Evolutionary conservation across 345 rosid species (phyloP).

Genomic region (Aegle marmelos): DNA sequence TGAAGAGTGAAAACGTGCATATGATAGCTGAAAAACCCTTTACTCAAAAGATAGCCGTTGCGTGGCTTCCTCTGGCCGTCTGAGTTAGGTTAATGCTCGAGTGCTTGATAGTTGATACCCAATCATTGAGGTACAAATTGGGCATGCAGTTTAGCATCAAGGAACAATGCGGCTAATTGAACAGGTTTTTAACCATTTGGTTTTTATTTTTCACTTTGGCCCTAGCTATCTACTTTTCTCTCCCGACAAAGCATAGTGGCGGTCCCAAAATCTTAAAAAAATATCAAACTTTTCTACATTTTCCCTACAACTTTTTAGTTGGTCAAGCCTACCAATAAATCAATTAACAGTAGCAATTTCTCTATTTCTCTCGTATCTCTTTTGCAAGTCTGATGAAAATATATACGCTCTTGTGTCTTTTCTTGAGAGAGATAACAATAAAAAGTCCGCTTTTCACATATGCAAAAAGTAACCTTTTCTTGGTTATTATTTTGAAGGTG

Average conservation of each 20-base stretch:
- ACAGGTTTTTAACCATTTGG: neutral
- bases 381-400: too few relatives aligned
- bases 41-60: too few relatives aligned
- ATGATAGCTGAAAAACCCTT: too few relatives aligned
- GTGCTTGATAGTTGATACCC: too few relatives aligned
- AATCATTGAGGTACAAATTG: neutral
- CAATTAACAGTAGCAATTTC: slow-evolving; percentile 7
- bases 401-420: slow-evolving; percentile 2
- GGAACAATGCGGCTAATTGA: neutral
- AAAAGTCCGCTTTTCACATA: slow-evolving; percentile 8
- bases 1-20: too few relatives aligned
- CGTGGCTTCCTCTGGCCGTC: too few relatives aligned
- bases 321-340: slow-evolving; percentile 25
- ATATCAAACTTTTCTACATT: neutral
- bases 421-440: neutral
- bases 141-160: neutral
- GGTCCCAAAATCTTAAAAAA: slow-evolving; percentile 6
- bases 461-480: slow-evolving; percentile 1
- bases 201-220: neutral
- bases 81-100: too few relatives aligned
- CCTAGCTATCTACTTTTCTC: neutral
- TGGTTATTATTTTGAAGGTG: neutral
- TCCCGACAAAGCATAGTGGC: slow-evolving; percentile 30
- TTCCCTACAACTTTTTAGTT: slow-evolving; percentile 10
- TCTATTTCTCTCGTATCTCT: neutral